These are phyloP conservation scores for Suillus tomentosus DNA, from an alignment of 768 basidiomycete species.

Conservation along the genomic window DNA sequence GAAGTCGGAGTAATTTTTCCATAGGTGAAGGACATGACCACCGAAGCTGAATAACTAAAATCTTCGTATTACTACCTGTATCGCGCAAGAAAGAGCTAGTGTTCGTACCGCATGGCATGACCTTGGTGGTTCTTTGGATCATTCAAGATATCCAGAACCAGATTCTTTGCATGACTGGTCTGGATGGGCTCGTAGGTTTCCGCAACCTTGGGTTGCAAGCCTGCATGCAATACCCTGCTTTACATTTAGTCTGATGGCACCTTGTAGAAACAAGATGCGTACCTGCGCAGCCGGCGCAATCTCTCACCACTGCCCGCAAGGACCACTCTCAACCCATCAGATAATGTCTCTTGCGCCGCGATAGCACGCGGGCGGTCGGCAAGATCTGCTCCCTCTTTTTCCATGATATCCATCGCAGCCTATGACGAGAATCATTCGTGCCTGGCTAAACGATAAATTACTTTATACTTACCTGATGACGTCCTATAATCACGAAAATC, in stretches of 20 bases:
- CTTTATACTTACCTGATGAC: constrained; percentile 18
- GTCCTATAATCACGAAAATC: constrained; percentile 25
- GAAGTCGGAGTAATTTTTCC: constrained; percentile 30
- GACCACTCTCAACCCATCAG: constrained; percentile 36
- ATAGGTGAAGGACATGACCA: constrained; percentile 1
- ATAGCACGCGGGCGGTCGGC: constrained; percentile 39
- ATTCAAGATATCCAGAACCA: background rate
- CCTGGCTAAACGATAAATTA: background rate
- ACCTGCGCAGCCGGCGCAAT: constrained; percentile 25
- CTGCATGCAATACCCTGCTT: constrained; percentile 1
- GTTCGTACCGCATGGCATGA: background rate
- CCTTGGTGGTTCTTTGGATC: background rate
- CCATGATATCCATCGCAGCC: constrained; percentile 43
- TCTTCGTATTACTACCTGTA: background rate
- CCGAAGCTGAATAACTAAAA: background rate
- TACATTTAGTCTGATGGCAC: background rate
- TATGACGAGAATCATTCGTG: constrained; percentile 25
- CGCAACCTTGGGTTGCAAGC: background rate
- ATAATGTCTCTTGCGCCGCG: constrained; percentile 37
- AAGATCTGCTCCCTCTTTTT: constrained; percentile 38
- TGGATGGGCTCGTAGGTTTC: background rate
- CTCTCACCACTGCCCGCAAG: constrained; percentile 29
- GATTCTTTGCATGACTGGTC: background rate
- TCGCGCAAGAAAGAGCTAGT: background rate
- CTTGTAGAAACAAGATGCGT: background rate